Evolutionary conservation across 2,329 filamentous ascomycete species (phyloP).

Genomic region (Sphaerulina musiva): DNA sequence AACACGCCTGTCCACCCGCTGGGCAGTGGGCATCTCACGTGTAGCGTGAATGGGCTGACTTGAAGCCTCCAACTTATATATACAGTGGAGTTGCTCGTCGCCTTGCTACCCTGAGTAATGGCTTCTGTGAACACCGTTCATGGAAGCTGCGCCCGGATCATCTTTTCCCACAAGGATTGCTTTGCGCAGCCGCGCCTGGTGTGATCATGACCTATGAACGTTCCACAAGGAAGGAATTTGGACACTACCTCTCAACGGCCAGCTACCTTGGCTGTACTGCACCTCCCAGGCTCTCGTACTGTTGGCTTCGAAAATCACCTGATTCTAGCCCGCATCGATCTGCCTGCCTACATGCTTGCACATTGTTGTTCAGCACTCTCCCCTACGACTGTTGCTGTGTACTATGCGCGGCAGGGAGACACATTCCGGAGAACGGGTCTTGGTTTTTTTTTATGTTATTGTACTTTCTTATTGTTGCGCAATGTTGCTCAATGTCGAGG

Average conservation of each 20-base stretch:
- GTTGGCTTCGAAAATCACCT: no score
- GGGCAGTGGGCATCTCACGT: not conserved
- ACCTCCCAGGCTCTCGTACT: no score
- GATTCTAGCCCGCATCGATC: no score
- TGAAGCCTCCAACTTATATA: slow-evolving; percentile 6
- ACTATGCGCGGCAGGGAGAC: no score
- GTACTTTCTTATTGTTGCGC: not conserved
- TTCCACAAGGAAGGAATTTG: not conserved
- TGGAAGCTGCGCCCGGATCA: not conserved
- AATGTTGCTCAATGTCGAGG: not conserved
- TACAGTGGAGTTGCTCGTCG: slow-evolving; percentile 8
- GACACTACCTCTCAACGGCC: no score
- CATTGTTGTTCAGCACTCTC: no score
- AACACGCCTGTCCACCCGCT: not conserved
- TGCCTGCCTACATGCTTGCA: no score
- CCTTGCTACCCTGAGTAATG: slow-evolving; percentile 1
- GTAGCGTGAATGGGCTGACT: not conserved
- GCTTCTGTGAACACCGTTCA: not conserved
- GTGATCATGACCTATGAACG: not conserved
- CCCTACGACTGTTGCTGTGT: no score
- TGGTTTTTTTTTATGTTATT: not conserved
- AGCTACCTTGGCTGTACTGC: no score
- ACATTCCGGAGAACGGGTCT: not conserved
- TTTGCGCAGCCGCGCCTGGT: not conserved
- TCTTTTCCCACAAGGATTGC: not conserved